phyloP scores from a whole-genome alignment of 441 rosid species.

The Dalechampia spathulata region DNA sequence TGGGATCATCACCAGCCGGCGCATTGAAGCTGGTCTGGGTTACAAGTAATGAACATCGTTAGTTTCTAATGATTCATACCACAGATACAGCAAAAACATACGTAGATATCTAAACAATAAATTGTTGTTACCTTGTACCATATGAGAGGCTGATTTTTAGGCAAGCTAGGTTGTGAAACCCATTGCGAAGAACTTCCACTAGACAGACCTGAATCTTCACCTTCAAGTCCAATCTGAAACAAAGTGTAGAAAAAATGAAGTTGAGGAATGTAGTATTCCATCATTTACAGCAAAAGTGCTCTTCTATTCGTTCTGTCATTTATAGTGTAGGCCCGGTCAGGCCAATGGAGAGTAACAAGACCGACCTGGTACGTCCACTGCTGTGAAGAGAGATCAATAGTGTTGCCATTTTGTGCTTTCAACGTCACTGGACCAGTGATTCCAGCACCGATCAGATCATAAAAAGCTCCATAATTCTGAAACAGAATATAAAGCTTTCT shows the following conservation, averaged over 20 bases:
- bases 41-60: constrained; percentile 8
- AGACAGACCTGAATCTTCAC: constrained; percentile 62
- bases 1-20: constrained; percentile 63
- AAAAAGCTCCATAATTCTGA: constrained; percentile 94
- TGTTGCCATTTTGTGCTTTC: constrained; percentile 46
- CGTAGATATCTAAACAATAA: neutral
- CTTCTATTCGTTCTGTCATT: too few species aligned
- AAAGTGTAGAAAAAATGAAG: constrained; percentile 6
- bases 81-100: neutral
- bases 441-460: constrained; percentile 72
- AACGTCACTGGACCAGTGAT: constrained; percentile 83
- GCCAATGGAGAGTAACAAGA: constrained; percentile 5
- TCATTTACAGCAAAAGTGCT: too few species aligned
- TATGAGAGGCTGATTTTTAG: constrained; percentile 65
- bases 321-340: neutral
- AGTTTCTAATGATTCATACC: constrained; percentile 6
- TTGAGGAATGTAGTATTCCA: too few species aligned
- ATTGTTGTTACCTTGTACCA: constrained; percentile 84
- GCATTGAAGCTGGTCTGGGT: constrained; percentile 63
- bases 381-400: constrained; percentile 57
- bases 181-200: constrained; percentile 70
- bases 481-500: neutral
- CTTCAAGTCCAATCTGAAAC: constrained; percentile 76
- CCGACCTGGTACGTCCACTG: constrained; percentile 90
- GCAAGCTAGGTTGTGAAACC: constrained; percentile 56